phyloP scores from a whole-genome alignment of 2,329 filamentous ascomycete genomes.

The Moelleriella libera region DNA sequence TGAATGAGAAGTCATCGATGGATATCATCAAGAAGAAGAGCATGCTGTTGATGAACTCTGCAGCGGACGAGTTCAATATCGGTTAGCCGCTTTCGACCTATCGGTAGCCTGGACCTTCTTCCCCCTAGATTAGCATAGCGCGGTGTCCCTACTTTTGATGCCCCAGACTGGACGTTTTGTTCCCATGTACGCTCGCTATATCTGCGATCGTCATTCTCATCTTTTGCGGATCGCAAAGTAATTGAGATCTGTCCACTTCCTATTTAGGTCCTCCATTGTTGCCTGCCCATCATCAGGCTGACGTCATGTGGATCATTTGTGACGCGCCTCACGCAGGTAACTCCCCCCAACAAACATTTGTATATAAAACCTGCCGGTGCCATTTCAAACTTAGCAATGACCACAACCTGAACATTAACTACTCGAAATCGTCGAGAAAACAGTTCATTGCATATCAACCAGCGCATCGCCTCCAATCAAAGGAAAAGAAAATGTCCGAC shows the following conservation, averaged over 20 bases:
- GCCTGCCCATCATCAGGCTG: background rate
- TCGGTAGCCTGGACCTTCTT: background rate
- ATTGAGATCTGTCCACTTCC: too few species aligned
- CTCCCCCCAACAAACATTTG: too few species aligned
- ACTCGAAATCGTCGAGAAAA: too few species aligned
- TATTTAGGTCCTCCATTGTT: too few species aligned
- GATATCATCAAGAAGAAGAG: conserved; percentile 44
- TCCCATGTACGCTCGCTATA: too few species aligned
- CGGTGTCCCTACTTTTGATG: too few species aligned
- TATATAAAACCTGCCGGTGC: too few species aligned
- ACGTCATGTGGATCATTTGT: conserved; percentile 4
- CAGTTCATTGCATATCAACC: background rate
- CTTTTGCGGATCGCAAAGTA: too few species aligned
- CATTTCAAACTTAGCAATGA: too few species aligned
- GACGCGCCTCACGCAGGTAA: background rate
- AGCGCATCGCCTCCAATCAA: conserved; percentile 2
- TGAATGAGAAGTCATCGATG: conserved; percentile 17
- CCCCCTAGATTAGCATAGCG: background rate
- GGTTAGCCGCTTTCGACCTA: conserved; percentile 24
- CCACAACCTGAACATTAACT: too few species aligned
- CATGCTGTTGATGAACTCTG: conserved; percentile 51
- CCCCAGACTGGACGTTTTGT: too few species aligned
- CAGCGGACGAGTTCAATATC: conserved; percentile 54
- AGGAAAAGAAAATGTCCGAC: conserved; percentile 3
- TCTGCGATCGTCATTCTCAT: too few species aligned